Evolutionary conservation across 257 asterid species (phyloP).

Genomic region (Nicotiana attenuata): DNA sequence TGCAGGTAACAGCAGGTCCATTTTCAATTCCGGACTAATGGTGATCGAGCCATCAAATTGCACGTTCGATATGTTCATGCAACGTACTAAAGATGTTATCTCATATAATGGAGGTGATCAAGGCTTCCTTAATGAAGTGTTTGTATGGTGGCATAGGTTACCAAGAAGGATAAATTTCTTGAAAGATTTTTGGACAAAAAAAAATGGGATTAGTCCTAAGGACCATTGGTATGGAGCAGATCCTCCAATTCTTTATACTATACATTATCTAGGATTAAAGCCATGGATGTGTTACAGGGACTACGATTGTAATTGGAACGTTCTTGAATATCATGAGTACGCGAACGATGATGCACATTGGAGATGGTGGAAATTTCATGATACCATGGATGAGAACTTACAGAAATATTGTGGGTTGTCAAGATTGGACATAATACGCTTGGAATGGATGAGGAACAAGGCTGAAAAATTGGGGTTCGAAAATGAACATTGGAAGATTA

Average conservation of each 20-base stretch:
- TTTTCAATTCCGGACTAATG: conserved; percentile 78
- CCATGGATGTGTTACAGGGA: not conserved
- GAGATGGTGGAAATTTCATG: conserved; percentile 72
- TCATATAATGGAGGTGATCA: conserved; percentile 26
- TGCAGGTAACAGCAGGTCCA: conserved; percentile 9
- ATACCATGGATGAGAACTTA: conserved; percentile 51
- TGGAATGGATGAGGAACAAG: conserved; percentile 51
- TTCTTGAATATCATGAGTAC: conserved; percentile 41
- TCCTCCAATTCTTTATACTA: conserved; percentile 53
- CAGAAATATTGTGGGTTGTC: conserved; percentile 44
- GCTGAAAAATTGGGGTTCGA: conserved; percentile 36
- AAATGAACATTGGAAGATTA: conserved; percentile 53
- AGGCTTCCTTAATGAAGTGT: conserved; percentile 66
- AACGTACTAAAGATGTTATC: conserved; percentile 36
- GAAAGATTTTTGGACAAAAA: conserved; percentile 56
- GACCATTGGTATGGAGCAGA: conserved; percentile 52
- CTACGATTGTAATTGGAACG: conserved; percentile 17
- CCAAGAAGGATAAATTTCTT: conserved; percentile 63
- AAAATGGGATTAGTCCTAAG: conserved; percentile 19
- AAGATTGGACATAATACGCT: conserved; percentile 39
- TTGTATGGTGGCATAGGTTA: conserved; percentile 78
- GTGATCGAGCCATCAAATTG: conserved; percentile 62
- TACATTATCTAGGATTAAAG: conserved; percentile 34
- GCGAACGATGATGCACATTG: conserved; percentile 66
- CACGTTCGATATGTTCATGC: conserved; percentile 34